Base-by-base conservation (phyloP, 495 filamentous ascomycete genomes). In the Aspergillus nanangensis region DNA sequence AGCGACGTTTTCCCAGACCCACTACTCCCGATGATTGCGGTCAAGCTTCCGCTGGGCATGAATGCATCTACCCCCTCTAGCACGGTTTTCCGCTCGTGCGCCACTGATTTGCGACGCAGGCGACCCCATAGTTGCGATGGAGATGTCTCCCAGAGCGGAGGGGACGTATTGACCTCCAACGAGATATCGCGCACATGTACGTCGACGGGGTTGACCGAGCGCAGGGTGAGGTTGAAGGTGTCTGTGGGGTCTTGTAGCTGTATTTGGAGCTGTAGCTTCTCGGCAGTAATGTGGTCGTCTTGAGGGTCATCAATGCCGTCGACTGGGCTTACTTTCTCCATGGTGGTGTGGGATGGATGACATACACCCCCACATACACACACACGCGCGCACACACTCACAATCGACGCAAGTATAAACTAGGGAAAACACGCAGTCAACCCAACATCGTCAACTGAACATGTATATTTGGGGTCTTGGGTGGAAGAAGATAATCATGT, bases 1-100 rank as follows among this genome's bases (percentile, higher is more conserved):
- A 88, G 59, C 7, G 82, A 81, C 2, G 86, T 90, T 66, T 88
- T 89, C 3, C 85, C 85, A 23, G 77, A 82, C 20, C 85, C 85
- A 59, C 81, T 85, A 5, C 82, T 79, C 4, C 86, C 86, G 41
- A 88, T 79, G 41, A 90, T 87, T 1, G 83, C 84, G 3, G 81
- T 86, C 17, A 90, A 57, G 23, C 79, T 83, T 10, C 86, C 83
- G 40, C 66, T 63, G 17, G 71, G 70, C 67, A 84, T 79, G 8
- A 14, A 69, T 56, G 78, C 78, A 36, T 68, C 74, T 7, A 85
- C 69, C 34, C 67, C 61, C 45, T 77, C 64, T 13, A 85, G 61
- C 23, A 84, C 80, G 23, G 36, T 53, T 34, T 68, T 67, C 23
- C 41, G 51, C 3, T 41, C 31, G 1, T 19, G 25, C 31, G 48